Base-by-base conservation (phyloP, 169 alveolate genomes). In the Plasmodium relictum region DNA sequence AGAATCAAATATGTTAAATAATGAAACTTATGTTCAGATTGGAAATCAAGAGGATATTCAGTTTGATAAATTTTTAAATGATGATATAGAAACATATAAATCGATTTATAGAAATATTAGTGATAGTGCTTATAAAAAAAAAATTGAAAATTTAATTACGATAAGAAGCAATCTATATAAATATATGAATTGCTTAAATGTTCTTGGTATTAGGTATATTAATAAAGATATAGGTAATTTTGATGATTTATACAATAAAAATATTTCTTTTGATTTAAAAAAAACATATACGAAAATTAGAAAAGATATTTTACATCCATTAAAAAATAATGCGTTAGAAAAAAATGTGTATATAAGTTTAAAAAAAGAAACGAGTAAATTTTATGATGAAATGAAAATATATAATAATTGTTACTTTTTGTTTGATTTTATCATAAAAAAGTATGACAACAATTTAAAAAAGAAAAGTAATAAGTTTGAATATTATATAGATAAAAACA, bases 121-220 rank as follows among this genome's bases (percentile, higher is more conserved):
- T 86, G 92, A 86, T 59, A 86, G 42, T 24, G 54, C 58, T n/a
- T 86, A 70, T 86, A 86, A 86, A 71, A 86, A 86, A 56, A 86
- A 86, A 72, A 59, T 86, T 2, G 92, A 86, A 61, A 86, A 86
- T 58, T 70, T 86, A n/a, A 86, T 86, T 59, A 86, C 70, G 92
- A 41, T 86, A 58, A 69, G 92, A 63, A 70, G 74, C 58, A 71
- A 61, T 73, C 24, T 86, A 41, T 86, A 86, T 59, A 86, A 86
- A 86, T 86, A 86, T 50, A 86, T 86, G 86, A 86, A 86, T 42
- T 86, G 92, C 68, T 86, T 86, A 54, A 86, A 86, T 59, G 92
- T 86, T 1, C 69, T 86, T 39, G 92, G 88, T 3, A 73, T 74
- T 56, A 56, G 88, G 12, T 74, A 88, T 74, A 69, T 74, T 48